Evolutionary conservation across 345 rosid genomes (phyloP).

Genomic region (Syzygium grande): DNA sequence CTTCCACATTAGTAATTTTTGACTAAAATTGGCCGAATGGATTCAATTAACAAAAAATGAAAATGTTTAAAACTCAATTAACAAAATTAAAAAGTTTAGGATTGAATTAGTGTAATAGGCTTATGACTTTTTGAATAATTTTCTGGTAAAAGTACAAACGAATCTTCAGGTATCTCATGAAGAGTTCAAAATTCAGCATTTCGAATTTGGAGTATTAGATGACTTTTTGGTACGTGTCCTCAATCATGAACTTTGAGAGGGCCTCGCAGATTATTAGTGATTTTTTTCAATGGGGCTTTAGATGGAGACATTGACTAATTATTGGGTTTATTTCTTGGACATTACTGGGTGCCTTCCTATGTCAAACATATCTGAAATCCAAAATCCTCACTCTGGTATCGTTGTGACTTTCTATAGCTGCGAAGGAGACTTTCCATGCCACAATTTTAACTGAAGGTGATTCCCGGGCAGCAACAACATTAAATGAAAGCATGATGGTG

Average conservation of each 20-base stretch:
- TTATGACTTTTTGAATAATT: no score
- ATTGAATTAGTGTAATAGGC: no score
- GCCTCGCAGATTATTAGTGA: not conserved
- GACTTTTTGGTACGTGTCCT: not conserved
- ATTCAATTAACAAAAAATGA: no score
- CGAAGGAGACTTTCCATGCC: not conserved
- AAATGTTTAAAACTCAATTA: no score
- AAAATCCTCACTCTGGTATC: not conserved
- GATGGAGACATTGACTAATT: not conserved
- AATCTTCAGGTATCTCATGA: no score
- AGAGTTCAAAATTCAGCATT: no score
- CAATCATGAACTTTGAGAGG: not conserved
- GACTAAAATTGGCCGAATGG: no score
- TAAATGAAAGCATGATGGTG: not conserved
- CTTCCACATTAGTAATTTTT: no score
- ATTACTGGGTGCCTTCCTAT: no score
- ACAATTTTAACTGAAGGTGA: not conserved
- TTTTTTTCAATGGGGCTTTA: not conserved
- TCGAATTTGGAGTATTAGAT: no score
- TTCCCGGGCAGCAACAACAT: not conserved
- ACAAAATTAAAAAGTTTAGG: no score
- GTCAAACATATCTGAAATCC: not conserved
- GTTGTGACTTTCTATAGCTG: not conserved
- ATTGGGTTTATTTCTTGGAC: not conserved
- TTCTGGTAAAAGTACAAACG: no score